These are phyloP conservation scores for Trichoderma sp. DNA, from an alignment of 2,329 filamentous ascomycete genomes.

Conservation along the genomic window DNA sequence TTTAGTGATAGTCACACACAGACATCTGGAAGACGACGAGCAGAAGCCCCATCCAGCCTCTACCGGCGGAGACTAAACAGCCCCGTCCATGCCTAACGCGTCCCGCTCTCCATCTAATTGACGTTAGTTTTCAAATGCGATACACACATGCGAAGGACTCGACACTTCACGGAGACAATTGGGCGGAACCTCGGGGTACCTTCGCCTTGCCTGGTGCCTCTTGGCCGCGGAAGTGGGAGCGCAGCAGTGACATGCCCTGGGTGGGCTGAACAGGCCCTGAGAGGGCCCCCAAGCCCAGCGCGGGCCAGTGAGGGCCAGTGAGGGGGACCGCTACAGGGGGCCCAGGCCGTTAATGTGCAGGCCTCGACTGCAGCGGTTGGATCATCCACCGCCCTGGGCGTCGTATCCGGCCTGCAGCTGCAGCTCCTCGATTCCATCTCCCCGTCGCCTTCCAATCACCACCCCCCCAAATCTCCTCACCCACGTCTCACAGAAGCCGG, in stretches of 20 bases:
- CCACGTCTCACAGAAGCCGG: constrained; percentile 25
- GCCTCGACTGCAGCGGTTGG: constrained; percentile 5
- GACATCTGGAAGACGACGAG: neutral
- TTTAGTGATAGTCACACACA: too few relatives aligned
- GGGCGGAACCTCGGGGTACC: neutral
- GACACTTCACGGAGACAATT: neutral
- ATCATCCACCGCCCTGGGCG: constrained; percentile 23
- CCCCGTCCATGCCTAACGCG: constrained; percentile 17
- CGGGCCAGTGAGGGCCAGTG: neutral
- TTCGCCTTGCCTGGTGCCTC: neutral
- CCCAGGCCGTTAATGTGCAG: constrained; percentile 15
- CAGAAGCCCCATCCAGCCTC: constrained; percentile 3
- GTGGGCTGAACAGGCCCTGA: constrained; percentile 1
- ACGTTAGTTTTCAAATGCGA: neutral
- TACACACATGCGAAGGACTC: too few relatives aligned
- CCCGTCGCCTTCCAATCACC: constrained; percentile 29
- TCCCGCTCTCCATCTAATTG: neutral
- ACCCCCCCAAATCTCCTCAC: constrained; percentile 25
- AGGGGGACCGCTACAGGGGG: constrained; percentile 1
- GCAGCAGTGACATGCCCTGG: constrained; percentile 20
- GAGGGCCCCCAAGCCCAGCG: neutral
- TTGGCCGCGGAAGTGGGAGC: neutral
- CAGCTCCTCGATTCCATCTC: constrained; percentile 25
- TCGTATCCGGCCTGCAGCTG: constrained; percentile 28
- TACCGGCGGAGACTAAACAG: constrained; percentile 10